Evolutionary conservation across 2,329 filamentous ascomycete species (phyloP), one percentile per base, ranked within the genome.

Genomic region (Colletotrichum paranaense): DNA sequence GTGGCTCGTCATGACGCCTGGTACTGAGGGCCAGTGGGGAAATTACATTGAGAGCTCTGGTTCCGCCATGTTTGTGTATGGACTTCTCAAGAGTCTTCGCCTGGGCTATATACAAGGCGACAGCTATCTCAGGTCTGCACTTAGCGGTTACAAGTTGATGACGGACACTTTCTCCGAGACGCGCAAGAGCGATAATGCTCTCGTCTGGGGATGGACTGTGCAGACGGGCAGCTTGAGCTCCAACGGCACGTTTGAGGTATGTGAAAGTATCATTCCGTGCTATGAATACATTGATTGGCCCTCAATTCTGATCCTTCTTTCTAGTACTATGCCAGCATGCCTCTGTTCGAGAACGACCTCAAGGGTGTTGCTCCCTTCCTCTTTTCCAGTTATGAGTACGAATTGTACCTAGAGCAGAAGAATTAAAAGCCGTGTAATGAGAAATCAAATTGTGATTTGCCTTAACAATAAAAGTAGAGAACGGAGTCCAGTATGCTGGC

Each of bases 131-230:
- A 75, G 80, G 5, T 75, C 83, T 2, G 86, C 84, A 1, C 76
- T 82, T 30, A 85, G 84, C 77, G 86, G 83, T 2, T 87, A 87
- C 76, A 77, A 81, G 11, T 76, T 86, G 52, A 78, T 89, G 74
- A 76, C 84, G 3, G 78, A 86, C 8, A 79, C 83, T 6, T 88
- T 87, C 72, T 85, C 89, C 5, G 81, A 83, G 26, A 80, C 67
- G 3, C 74, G 83, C 26, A 83, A 84, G 49, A 80, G 82, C 22
- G 85, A 88, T 75, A 86, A 86, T 0, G 85, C 84, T 2, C 75
- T 88, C 59, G 74, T 76, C 5, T 80, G 79, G 24, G 80, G 81
- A 24, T 80, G 80, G 32, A 82, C 80, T 3, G 81, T 82, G 16
- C 68, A 80, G 28, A 81, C 81, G 4, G 81, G 81, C 62, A 82